These are phyloP conservation scores for Zoysia matrella DNA, from an alignment of 202 grass and related monocot species.

Conservation along the genomic window DNA sequence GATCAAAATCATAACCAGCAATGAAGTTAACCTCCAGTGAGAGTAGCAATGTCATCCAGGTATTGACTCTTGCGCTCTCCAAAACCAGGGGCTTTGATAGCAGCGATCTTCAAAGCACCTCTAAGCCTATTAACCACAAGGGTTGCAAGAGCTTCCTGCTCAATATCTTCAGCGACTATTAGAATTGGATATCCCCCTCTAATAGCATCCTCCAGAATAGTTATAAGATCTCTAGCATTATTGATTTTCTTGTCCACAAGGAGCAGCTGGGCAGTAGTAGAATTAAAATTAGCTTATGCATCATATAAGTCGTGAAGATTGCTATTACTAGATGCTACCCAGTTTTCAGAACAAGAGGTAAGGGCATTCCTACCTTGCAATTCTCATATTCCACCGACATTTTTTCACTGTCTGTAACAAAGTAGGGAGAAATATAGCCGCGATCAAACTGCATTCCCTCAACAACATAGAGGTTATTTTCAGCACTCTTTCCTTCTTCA, in stretches of 20 bases:
- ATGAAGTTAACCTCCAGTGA: constrained; percentile 75
- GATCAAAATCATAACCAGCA: background rate
- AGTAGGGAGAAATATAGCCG: constrained; percentile 93
- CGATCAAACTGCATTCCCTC: constrained; percentile 95
- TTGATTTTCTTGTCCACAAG: constrained; percentile 96
- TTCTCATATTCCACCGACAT: constrained; percentile 94
- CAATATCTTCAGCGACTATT: constrained; percentile 82
- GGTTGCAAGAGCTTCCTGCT: constrained; percentile 91
- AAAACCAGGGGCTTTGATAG: constrained; percentile 60
- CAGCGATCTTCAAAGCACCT: constrained; percentile 85
- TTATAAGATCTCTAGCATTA: constrained; percentile 85
- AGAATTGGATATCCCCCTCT: constrained; percentile 76
- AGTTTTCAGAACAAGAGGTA: constrained; percentile 3
- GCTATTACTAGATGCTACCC: background rate
- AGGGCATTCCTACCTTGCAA: constrained; percentile 69
- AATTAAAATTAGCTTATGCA: constrained; percentile 10
- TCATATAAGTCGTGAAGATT: background rate
- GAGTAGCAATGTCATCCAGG: constrained; percentile 88
- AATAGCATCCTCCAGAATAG: constrained; percentile 84
- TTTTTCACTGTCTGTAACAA: constrained; percentile 91
- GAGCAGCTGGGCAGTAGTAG: constrained; percentile 57
- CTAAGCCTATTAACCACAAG: constrained; percentile 87
- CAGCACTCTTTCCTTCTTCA: constrained; percentile 93
- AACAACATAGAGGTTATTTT: constrained; percentile 87
- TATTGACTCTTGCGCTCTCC: constrained; percentile 65